Conservation (phyloP, 768 basidiomycete species). For the Phallus indusiatus region DNA sequence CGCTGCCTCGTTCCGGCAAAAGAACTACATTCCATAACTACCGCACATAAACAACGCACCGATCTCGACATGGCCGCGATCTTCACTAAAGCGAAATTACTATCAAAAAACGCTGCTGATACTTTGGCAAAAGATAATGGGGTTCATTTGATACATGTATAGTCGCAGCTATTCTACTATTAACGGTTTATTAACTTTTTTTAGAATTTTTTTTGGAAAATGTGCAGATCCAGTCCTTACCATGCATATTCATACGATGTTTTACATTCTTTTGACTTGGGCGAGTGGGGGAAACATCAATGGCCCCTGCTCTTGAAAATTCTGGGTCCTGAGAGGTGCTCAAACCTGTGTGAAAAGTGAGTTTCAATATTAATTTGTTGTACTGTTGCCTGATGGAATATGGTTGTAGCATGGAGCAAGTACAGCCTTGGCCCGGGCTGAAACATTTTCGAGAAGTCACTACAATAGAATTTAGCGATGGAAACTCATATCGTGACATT, state of each 20-base stretch:
- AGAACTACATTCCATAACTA: constrained; percentile 16
- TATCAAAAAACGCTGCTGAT: constrained; percentile 13
- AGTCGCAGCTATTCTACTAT: not conserved
- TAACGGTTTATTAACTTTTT: not conserved
- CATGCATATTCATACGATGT: constrained; percentile 20
- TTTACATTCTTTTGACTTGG: constrained; percentile 20
- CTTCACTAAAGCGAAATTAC: constrained; percentile 10
- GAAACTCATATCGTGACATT: constrained; percentile 21
- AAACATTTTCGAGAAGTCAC: constrained; percentile 24
- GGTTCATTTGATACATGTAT: constrained; percentile 16
- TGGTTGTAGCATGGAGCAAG: constrained; percentile 17
- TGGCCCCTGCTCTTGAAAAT: constrained; percentile 13
- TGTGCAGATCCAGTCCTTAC: constrained; percentile 19
- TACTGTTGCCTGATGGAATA: too few relatives aligned
- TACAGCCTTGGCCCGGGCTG: constrained; percentile 21
- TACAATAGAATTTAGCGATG: constrained; percentile 21
- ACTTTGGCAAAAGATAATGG: constrained; percentile 16
- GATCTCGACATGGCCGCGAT: constrained; percentile 15
- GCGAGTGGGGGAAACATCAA: constrained; percentile 22
- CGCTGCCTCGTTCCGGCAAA: constrained; percentile 20
- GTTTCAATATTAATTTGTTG: not conserved
- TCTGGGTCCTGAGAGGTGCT: not conserved
- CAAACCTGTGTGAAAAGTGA: not conserved
- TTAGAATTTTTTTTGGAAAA: constrained; percentile 22
- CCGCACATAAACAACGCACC: constrained; percentile 13